Base-by-base conservation (phyloP, 345 rosid species). In the Hevea brasiliensis region DNA sequence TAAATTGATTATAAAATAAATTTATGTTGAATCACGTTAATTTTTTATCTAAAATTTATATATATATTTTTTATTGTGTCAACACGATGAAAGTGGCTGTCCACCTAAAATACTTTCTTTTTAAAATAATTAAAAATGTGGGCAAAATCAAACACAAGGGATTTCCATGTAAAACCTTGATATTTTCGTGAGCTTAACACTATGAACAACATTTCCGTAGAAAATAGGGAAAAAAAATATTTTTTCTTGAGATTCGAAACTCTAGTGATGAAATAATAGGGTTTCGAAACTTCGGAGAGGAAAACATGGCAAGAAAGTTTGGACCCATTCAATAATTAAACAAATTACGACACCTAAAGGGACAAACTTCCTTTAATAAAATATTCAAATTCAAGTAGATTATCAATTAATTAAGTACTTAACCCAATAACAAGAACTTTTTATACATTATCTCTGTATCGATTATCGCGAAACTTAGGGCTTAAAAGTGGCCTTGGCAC, bases 271-370 rank as follows among this genome's bases (percentile, higher is more conserved):
- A n/a, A n/a, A n/a, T 27, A 5, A 29, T 57, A 40, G 59, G 53
- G 69, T 76, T 67, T 80, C 73, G 69, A 81, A 69, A 76, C 64
- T 70, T 75, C 80, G 74, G 85, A 81, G 85, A 86, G 80, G 65
- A 81, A 85, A 85, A 77, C 88, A 74, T 69, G 87, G 81, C 77
- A 75, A 79, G 35, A 82, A 81, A 79, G 56, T 81, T 77, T 76
- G 68, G 74, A 70, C 64, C 74, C 37, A n/a, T 57, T 29, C 14
- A 48, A 61, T 4, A 27, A n/a, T n/a, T n/a, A n/a, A n/a, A n/a
- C n/a, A n/a, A n/a, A n/a, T n/a, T n/a, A n/a, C n/a, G n/a, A n/a
- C n/a, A n/a, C n/a, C n/a, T n/a, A n/a, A n/a, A n/a, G n/a, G n/a
- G 18, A 65, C 37, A 26, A 65, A 65, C 11, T 32, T n/a, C n/a